phyloP scores from a whole-genome alignment of 345 rosid genomes.

The Citrus unshiu region DNA sequence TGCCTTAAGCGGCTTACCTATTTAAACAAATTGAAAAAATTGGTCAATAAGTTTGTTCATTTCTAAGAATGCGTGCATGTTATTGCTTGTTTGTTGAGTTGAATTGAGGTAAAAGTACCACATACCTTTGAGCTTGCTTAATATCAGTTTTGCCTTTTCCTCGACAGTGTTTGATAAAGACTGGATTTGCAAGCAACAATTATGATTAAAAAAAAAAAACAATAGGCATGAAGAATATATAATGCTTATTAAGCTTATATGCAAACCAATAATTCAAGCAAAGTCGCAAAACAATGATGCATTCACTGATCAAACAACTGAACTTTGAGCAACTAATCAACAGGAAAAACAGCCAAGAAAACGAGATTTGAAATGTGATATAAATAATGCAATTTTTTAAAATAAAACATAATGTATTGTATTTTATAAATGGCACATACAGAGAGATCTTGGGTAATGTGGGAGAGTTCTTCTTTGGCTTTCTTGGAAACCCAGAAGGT shows the following conservation, averaged over 20 bases:
- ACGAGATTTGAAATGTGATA: not conserved
- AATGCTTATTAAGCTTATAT: not conserved
- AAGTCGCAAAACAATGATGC: not conserved
- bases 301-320: not conserved
- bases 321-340: not conserved
- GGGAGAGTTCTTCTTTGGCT: constrained; percentile 33
- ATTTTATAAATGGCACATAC: constrained; percentile 8
- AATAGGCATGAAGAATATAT: too few species aligned
- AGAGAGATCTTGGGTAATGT: constrained; percentile 27
- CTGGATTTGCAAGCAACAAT: not conserved
- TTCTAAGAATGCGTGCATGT: too few species aligned
- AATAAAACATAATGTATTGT: too few species aligned
- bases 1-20: constrained; percentile 29
- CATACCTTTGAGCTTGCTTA: constrained; percentile 37
- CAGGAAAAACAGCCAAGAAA: not conserved
- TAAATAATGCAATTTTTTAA: not conserved
- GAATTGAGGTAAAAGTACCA: not conserved
- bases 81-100: not conserved
- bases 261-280: not conserved
- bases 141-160: constrained; percentile 32
- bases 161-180: constrained; percentile 25
- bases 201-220: too few species aligned
- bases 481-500: constrained; percentile 33
- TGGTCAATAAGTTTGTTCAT: not conserved
- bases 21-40: not conserved